Base-by-base conservation (phyloP, 75 land plant genomes). In the Selaginella tamariscina region DNA sequence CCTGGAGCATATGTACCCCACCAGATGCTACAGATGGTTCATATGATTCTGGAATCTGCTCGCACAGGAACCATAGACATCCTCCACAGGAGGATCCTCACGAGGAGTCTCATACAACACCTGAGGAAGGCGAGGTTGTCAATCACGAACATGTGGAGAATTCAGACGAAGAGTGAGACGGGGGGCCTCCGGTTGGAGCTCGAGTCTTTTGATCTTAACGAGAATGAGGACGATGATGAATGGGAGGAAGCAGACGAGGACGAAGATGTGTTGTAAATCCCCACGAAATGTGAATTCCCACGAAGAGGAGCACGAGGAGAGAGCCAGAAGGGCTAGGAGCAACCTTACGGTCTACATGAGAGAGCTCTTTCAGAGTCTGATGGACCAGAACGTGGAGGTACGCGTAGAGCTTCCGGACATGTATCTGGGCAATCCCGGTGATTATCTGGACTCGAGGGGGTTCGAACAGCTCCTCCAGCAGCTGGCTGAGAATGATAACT, bases 171-270 rank as follows among this genome's bases (percentile, higher is more conserved):
- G 11, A 39, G 49, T 39, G 49, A 39, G 49, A 39, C 49, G 11
- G 49, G 49, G 5, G 49, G 49, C 49, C 15, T 39, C 11, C 49
- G 49, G 49, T 15, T 39, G 49, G 49, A 39, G 49, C 49, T 39
- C 11, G 49, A 39, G 49, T 5, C 11, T 15, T 39, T 39, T 39
- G 49, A 39, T 39, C 49, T 39, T 15, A 39, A 39, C 49, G 49
- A 39, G 49, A 15, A 39, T 15, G 49, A 57, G 54, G 81, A 76
- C 21, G 85, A 79, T 64, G 75, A 76, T 32, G 85, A 83, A 57
- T 79, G 81, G 85, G 85, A 76, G 67, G 85, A 79, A 31, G 75
- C 77, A 0, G 78, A 74, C 57, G 83, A 31, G 0, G 33, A 76
- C 2, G 56, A 64, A 24, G 73, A 72, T 33, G 80, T 75, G 49